Base-by-base conservation (phyloP, 192 early-diverging fungal genomes). In the Mortierella antarctica region DNA sequence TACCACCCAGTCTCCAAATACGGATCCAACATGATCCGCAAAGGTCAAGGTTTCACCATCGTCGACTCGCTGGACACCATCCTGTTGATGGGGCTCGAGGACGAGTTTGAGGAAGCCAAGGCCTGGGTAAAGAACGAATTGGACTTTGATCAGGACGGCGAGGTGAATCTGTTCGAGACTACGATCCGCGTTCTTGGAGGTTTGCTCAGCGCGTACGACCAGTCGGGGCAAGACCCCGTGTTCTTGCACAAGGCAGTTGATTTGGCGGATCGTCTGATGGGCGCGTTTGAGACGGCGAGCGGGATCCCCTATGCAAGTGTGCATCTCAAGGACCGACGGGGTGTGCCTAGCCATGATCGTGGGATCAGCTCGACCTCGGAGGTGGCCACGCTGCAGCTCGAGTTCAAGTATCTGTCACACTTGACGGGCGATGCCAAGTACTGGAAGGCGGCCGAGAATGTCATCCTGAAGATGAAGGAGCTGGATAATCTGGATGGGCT, bases 41-140 rank as follows among this genome's bases (percentile, higher is more conserved):
- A 73, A 7, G 93, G 95, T 41, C 83, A 87, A 57, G 94, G 94
- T 7, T 88, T 97, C 42, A 95, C 93, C 7, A 88, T 96, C 58
- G 80, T 96, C 1, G 97, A 98, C 73, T 85, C 94, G 5, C 81
- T 97, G 23, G 96, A 97, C 68, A 95, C 96, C 15, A 87, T 96
- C 31, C 71, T 89, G 21, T 84, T 99, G 40, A 94, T 97, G 91
- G 91, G 86, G n/a, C 83, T 95, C 48, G 86, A 85, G 3, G 80
- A 87, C 2, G 95, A 97, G 67, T 97, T 93, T 70, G 46, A 83
- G 13, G 84, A 91, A 58, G 93, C 92, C 11, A 85, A 88, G 23
- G 82, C 83, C 45, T 93, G 90, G 89, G 88, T 96, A 7, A 65
- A 52, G 4, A 83, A 73, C 1, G 80, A 84, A 40, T 71, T 97